phyloP scores from a whole-genome alignment of 139 green algal species.

The Micromonas pusilla region DNA sequence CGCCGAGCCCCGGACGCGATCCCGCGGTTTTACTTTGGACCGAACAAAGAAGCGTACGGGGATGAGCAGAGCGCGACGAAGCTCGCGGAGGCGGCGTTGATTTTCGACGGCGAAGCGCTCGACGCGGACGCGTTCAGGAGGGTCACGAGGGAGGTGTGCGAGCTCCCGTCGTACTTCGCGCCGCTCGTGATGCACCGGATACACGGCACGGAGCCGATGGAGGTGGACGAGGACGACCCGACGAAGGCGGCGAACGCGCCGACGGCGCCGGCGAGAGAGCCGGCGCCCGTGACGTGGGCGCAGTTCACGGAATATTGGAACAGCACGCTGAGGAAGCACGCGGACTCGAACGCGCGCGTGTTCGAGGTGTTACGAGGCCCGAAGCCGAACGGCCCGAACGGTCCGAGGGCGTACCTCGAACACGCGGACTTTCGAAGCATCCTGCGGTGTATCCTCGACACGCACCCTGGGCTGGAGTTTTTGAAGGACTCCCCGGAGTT shows the following conservation, averaged over 20 bases:
- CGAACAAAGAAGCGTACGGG: constrained; percentile 22
- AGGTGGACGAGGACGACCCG: not conserved
- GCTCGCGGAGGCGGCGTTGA: not conserved
- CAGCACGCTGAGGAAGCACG: not conserved
- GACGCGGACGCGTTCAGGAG: constrained; percentile 29
- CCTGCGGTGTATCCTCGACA: constrained; percentile 72
- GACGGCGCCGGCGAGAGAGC: not conserved
- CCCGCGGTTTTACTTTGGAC: constrained; percentile 79
- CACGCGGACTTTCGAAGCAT: constrained; percentile 75
- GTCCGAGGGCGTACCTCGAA: constrained; percentile 29
- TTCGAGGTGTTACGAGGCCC: constrained; percentile 43
- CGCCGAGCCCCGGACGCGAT: constrained; percentile 37
- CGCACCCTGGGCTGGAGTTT: constrained; percentile 95
- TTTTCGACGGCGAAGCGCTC: not conserved
- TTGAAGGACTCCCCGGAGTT: constrained; percentile 93
- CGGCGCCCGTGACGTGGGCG: not conserved
- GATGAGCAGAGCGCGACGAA: constrained; percentile 19
- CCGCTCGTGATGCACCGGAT: constrained; percentile 57
- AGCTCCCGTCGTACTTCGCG: constrained; percentile 73
- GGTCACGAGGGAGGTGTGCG: constrained; percentile 62
- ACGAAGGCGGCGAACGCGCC: not conserved
- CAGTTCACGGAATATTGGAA: constrained; percentile 6
- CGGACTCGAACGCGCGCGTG: constrained; percentile 28
- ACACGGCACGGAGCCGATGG: not conserved
- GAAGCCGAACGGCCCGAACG: constrained; percentile 6